Conservation (phyloP, 768 basidiomycete genomes). For the Leccinum boreale region DNA sequence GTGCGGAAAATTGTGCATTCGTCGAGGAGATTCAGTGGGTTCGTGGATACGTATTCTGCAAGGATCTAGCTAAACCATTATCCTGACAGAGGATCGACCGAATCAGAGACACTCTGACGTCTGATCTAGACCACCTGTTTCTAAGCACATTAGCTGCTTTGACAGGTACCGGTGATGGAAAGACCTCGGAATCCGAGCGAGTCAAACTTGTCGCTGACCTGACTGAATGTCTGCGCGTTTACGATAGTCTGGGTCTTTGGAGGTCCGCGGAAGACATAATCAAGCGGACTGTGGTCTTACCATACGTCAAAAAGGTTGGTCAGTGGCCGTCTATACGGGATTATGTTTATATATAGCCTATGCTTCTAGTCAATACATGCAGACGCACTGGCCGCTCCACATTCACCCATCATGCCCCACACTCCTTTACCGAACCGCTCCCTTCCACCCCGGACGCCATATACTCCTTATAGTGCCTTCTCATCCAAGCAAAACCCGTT, state of each 20-base stretch:
- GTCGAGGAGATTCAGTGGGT: slow-evolving; percentile 88
- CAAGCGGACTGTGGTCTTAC: slow-evolving; percentile 63
- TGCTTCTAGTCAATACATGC: slow-evolving; percentile 64
- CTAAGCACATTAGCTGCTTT: slow-evolving; percentile 54
- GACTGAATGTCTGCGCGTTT: slow-evolving; percentile 75
- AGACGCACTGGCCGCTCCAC: slow-evolving; percentile 62
- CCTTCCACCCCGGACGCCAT: slow-evolving; percentile 51
- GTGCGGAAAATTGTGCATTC: slow-evolving; percentile 71
- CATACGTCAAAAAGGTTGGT: slow-evolving; percentile 80
- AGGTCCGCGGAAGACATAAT: slow-evolving; percentile 87
- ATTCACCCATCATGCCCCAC: slow-evolving; percentile 73
- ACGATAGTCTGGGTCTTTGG: slow-evolving; percentile 79
- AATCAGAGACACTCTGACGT: slow-evolving; percentile 79
- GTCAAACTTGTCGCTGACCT: slow-evolving; percentile 62
- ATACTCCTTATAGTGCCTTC: slow-evolving; percentile 50
- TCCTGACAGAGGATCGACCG: slow-evolving; percentile 69
- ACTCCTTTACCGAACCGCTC: slow-evolving; percentile 56
- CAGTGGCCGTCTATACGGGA: slow-evolving; percentile 7
- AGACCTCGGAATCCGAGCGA: slow-evolving; percentile 60
- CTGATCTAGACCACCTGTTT: slow-evolving; percentile 84
- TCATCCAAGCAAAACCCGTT: slow-evolving; percentile 40
- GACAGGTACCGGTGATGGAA: slow-evolving; percentile 45
- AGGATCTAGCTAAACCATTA: slow-evolving; percentile 7
- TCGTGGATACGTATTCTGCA: slow-evolving; percentile 29
- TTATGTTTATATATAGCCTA: background rate